phyloP scores from a whole-genome alignment of 129 eudicot genomes.

The Ambrosia trifida region DNA sequence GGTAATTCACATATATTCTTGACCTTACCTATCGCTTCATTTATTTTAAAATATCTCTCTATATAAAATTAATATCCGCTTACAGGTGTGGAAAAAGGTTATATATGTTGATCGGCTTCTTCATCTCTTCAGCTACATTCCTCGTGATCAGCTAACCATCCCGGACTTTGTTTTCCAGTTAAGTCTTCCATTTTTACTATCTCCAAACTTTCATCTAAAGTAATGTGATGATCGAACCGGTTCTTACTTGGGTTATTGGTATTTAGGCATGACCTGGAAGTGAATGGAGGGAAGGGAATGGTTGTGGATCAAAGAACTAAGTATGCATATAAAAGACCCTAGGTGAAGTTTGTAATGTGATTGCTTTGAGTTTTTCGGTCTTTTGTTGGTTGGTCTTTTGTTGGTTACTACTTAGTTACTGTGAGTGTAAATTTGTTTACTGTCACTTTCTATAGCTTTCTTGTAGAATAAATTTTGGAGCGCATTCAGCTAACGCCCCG shows the following conservation, averaged over 20 bases:
- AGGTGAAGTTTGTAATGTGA: neutral
- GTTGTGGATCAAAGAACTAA: conserved; percentile 89
- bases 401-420: conserved; percentile 10
- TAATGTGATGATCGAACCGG: conserved; percentile 1
- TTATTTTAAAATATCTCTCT: neutral
- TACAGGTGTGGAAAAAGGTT: conserved; percentile 90
- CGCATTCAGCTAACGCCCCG: no score
- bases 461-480: no score
- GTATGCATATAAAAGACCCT: conserved; percentile 66
- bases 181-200: conserved; percentile 38
- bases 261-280: conserved; percentile 91
- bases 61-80: neutral
- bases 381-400: conserved; percentile 14
- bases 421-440: conserved; percentile 9
- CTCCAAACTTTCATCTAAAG: neutral
- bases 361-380: conserved; percentile 5
- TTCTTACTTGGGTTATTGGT: conserved; percentile 53
- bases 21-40: neutral
- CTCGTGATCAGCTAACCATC: conserved; percentile 92
- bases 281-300: conserved; percentile 92
- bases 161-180: conserved; percentile 99
- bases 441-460: no score
- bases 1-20: conserved; percentile 41
- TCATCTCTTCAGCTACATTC: conserved; percentile 88
- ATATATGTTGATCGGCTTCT: conserved; percentile 88